Evolutionary conservation across 73 alveolate species (phyloP).

Genomic region (Tetrahymena malaccensis): DNA sequence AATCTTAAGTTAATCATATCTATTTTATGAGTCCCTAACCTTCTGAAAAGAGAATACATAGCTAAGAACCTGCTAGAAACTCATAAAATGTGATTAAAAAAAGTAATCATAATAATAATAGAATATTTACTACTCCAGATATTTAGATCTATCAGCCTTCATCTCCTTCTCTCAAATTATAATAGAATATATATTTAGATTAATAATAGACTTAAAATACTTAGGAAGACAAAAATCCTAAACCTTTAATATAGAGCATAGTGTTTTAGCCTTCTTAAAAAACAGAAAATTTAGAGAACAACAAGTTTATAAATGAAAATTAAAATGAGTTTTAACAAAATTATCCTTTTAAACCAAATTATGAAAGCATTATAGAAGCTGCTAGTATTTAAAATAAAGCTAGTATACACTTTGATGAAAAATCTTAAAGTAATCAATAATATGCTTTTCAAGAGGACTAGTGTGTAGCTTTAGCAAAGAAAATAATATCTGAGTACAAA

Average conservation of each 20-base stretch:
- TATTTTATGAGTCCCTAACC: background rate
- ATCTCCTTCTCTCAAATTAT: background rate
- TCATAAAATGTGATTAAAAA: background rate
- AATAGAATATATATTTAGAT: background rate
- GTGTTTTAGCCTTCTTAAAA: background rate
- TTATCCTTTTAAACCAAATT: background rate
- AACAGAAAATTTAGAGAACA: background rate
- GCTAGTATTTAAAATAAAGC: background rate
- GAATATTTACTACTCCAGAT: background rate
- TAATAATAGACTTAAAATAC: background rate
- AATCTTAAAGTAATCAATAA: background rate
- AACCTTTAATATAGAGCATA: background rate
- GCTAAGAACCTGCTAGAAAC: background rate
- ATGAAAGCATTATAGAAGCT: background rate
- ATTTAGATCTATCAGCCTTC: background rate
- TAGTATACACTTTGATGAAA: background rate
- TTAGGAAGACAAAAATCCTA: background rate
- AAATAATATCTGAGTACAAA: background rate
- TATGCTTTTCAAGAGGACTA: background rate
- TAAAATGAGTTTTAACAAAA: background rate
- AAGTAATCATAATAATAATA: background rate
- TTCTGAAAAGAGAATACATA: background rate
- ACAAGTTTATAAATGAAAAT: background rate
- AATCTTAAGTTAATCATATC: background rate
- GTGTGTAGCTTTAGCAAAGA: background rate